Evolutionary conservation across 2,329 filamentous ascomycete genomes (phyloP).

Genomic region (Aspergillus vadensis): DNA sequence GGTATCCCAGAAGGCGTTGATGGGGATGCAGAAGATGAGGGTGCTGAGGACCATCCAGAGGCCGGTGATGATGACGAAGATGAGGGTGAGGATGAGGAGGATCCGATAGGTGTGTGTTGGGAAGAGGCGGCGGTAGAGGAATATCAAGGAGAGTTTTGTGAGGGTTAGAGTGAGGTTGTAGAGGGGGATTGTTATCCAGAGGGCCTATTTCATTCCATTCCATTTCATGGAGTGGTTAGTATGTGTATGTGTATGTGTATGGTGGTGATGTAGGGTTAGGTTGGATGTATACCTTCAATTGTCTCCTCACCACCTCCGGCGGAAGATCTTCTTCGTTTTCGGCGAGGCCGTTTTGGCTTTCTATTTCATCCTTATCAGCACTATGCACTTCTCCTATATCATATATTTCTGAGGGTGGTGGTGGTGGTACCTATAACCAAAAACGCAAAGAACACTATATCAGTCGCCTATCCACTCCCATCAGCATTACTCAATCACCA

Average conservation of each 20-base stretch:
- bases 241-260: neutral
- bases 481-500: constrained; percentile 3
- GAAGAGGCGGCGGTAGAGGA: constrained; percentile 39
- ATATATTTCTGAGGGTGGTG: no score
- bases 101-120: constrained; percentile 22
- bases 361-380: constrained; percentile 10
- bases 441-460: constrained; percentile 18
- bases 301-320: constrained; percentile 5
- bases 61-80: constrained; percentile 23
- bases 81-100: constrained; percentile 20
- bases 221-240: no score
- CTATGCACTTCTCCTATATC: no score
- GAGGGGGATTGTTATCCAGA: constrained; percentile 37
- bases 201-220: constrained; percentile 21
- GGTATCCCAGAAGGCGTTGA: constrained; percentile 28
- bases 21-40: constrained; percentile 31
- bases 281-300: constrained; percentile 28
- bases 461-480: constrained; percentile 9
- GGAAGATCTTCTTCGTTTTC: constrained; percentile 5
- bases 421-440: constrained; percentile 19
- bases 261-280: no score
- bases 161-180: constrained; percentile 38
- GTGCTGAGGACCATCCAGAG: constrained; percentile 33
- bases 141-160: constrained; percentile 35
- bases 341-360: constrained; percentile 30